phyloP scores from a whole-genome alignment of 164 flowering plant species.

The Sedum album region DNA sequence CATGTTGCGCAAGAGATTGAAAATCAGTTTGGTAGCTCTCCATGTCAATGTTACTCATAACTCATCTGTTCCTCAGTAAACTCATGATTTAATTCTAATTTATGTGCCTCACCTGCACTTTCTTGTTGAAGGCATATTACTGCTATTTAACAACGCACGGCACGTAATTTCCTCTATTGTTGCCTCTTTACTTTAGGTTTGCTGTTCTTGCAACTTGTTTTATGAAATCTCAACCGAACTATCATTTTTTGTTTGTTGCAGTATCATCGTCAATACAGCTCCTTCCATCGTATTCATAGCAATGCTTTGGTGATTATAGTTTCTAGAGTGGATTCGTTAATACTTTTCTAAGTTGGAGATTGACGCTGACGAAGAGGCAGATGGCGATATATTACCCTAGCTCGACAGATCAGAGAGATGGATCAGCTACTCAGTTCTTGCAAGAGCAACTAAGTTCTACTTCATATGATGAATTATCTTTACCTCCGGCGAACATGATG shows the following conservation, averaged over 20 bases:
- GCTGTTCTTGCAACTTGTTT: not conserved
- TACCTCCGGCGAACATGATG: not conserved
- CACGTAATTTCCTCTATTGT: not conserved
- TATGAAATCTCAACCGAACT: not conserved
- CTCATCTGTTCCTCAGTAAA: not conserved
- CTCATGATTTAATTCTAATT: not conserved
- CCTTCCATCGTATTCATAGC: not conserved
- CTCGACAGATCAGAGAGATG: constrained; percentile 15
- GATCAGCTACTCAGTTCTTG: constrained; percentile 9
- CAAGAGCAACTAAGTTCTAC: not conserved
- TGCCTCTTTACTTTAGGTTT: not conserved
- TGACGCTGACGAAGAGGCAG: constrained; percentile 10
- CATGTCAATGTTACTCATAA: not conserved
- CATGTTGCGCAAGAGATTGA: not conserved
- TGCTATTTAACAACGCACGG: not conserved
- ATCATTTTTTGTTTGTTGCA: not conserved
- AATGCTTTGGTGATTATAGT: not conserved
- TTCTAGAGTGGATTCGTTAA: not conserved
- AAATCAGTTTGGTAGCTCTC: not conserved
- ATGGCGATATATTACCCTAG: constrained; percentile 22
- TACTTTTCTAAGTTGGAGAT: not conserved
- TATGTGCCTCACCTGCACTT: not conserved
- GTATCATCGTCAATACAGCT: not conserved
- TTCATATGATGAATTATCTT: not conserved
- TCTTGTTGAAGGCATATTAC: not conserved